Conservation (phyloP, 2,329 filamentous ascomycete species). For the Aspergillus phoenicis region DNA sequence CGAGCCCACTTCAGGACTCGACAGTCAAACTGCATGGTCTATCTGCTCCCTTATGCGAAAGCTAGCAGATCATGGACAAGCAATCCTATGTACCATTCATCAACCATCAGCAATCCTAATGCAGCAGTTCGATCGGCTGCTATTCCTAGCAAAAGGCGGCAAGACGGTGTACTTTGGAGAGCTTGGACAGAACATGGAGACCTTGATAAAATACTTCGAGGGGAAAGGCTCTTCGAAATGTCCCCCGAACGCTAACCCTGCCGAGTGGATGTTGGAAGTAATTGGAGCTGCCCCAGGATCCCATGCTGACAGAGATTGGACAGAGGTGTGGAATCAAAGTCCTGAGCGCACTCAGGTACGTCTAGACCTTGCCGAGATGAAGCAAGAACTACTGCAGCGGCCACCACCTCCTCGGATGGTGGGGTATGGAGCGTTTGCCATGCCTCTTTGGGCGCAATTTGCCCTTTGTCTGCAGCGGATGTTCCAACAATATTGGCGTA, state of each 20-base stretch:
- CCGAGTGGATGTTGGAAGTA: slow-evolving; percentile 64
- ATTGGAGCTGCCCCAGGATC: slow-evolving; percentile 63
- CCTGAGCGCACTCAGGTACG: slow-evolving; percentile 52
- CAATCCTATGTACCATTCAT: slow-evolving; percentile 90
- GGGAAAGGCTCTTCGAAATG: slow-evolving; percentile 62
- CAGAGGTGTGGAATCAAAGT: slow-evolving; percentile 61
- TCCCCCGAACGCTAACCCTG: slow-evolving; percentile 65
- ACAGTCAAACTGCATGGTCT: slow-evolving; percentile 88
- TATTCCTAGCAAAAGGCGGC: slow-evolving; percentile 65
- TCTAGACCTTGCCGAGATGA: slow-evolving; percentile 51
- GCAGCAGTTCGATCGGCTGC: slow-evolving; percentile 70
- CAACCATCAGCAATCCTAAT: slow-evolving; percentile 91
- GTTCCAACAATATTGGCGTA: slow-evolving; percentile 89
- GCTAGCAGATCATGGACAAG: slow-evolving; percentile 84
- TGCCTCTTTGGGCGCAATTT: slow-evolving; percentile 69
- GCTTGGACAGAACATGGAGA: slow-evolving; percentile 60
- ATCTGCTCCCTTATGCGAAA: slow-evolving; percentile 85
- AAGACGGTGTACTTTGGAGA: slow-evolving; percentile 69
- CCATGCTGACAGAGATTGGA: slow-evolving; percentile 63
- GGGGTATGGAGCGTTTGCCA: slow-evolving; percentile 75
- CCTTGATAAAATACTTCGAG: slow-evolving; percentile 65
- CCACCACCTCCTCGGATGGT: slow-evolving; percentile 47
- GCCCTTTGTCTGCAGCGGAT: slow-evolving; percentile 69
- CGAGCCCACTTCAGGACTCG: slow-evolving; percentile 88
- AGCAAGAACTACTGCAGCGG: slow-evolving; percentile 31